Evolutionary conservation across 1,139 yeast genomes (phyloP).

Genomic region (Pichia sp.): DNA sequence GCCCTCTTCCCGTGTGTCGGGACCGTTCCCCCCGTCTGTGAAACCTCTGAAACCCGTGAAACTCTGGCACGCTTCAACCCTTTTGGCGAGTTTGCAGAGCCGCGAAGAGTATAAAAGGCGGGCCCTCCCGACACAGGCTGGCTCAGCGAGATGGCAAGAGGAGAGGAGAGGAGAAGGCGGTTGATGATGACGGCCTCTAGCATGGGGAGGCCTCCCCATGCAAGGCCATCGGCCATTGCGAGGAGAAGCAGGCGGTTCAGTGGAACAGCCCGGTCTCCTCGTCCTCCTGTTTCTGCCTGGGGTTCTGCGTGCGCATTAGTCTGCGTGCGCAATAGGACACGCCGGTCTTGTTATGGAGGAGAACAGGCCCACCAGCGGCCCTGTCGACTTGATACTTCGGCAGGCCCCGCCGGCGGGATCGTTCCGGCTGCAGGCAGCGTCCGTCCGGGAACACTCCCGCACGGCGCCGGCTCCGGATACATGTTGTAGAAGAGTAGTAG

Average conservation of each 20-base stretch:
- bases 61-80: too few relatives aligned
- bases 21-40: too few relatives aligned
- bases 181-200: too few relatives aligned
- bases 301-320: slow-evolving; percentile 47
- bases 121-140: neutral
- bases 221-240: too few relatives aligned
- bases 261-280: neutral
- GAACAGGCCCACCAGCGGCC: slow-evolving; percentile 47
- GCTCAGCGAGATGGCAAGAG: too few relatives aligned
- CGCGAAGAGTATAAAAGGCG: neutral
- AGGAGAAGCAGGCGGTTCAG: neutral
- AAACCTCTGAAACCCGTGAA: too few relatives aligned
- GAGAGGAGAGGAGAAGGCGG: too few relatives aligned
- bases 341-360: slow-evolving; percentile 70
- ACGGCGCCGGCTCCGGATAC: slow-evolving; percentile 10
- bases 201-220: too few relatives aligned
- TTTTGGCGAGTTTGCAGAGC: neutral
- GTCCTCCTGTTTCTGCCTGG: slow-evolving; percentile 75
- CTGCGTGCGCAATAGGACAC: slow-evolving; percentile 44
- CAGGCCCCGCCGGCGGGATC: slow-evolving; percentile 24
- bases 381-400: slow-evolving; percentile 34
- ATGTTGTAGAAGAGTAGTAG: neutral
- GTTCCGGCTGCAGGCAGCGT: slow-evolving; percentile 18
- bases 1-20: neutral
- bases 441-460: neutral